These are phyloP conservation scores for Strobilomyces dryophilus DNA, from an alignment of 768 basidiomycete species.

Conservation along the genomic window DNA sequence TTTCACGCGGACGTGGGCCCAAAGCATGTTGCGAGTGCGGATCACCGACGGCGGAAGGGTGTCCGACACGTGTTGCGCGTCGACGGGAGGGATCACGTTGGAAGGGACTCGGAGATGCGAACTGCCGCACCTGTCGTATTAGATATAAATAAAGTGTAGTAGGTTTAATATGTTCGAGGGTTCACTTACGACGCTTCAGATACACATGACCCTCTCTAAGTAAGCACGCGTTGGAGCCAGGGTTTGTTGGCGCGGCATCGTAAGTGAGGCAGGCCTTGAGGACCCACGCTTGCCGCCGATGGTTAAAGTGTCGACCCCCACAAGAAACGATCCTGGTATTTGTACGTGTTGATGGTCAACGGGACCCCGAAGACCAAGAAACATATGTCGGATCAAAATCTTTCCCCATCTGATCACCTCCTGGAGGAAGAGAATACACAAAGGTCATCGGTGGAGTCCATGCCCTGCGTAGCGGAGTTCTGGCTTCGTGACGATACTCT, in stretches of 20 bases:
- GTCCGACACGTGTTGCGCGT: conserved; percentile 14
- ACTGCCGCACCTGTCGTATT: not conserved
- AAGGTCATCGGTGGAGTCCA: not conserved
- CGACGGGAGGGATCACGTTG: not conserved
- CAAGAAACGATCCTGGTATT: not conserved
- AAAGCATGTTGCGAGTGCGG: conserved; percentile 3
- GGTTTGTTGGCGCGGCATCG: not conserved
- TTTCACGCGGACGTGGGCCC: not conserved
- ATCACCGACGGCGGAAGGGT: conserved; percentile 7
- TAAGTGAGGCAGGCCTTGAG: not conserved
- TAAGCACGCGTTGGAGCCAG: not conserved
- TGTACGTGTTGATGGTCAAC: conserved; percentile 1
- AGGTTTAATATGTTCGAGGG: conserved; percentile 6
- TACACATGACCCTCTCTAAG: not conserved
- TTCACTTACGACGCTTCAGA: not conserved
- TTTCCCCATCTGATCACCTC: not conserved
- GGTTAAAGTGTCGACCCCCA: no score
- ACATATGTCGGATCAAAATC: not conserved
- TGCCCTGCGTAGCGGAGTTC: not conserved
- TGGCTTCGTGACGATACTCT: not conserved
- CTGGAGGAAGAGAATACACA: not conserved
- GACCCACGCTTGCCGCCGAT: not conserved
- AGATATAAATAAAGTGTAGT: not conserved
- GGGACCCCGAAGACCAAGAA: conserved; percentile 1
- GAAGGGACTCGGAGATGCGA: not conserved